Base-by-base conservation (phyloP, 371 early-diverging fungal species). In the Mortierella sp. region DNA sequence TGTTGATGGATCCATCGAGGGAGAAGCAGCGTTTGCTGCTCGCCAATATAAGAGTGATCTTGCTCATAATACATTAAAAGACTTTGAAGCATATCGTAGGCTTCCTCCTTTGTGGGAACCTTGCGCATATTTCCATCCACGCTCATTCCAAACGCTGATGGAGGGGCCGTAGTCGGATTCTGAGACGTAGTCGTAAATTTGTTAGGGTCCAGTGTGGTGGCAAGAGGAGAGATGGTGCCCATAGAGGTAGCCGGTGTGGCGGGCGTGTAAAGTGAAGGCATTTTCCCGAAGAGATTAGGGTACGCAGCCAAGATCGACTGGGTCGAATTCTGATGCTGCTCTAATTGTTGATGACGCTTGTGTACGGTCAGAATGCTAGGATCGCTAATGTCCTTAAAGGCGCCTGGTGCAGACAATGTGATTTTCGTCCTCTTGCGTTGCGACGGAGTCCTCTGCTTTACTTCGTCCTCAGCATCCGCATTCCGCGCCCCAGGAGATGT, bases 1-100 rank as follows among this genome's bases (percentile, higher is more conserved):
- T 73, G 73, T 27, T 73, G 73, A 31, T 73, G 73, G 49, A 73
- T 73, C 73, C 73, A 73, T 9, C 73, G 73, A 2, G 73, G 73
- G n/a, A 73, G 50, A 15, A 73, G 73, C 8, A 73, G 34, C 4
- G 73, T 73, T 48, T 73, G 73, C 21, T 73, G 73, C 47, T 73
- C 73, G 17, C 73, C 73, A 21, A 59, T 67, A 43, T 63, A 73
- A 5, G 58, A 58, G 37, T 73, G 73, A 17, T 73, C 73, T 42
- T 73, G 73, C 51, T 73, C 73, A 27, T 73, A 73, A 48, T 73
- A 73, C 63, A 73, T 55, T 24, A 73, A 30, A 26, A 73, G 58
- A 39, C 67, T 67, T 51, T 73, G 73, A 9, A 73, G 60, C 73
- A 73, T 66, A 17, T 73, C 73, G 8, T 67, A 67, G 5, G 73